phyloP scores from a whole-genome alignment of 345 rosid species.

The Raphanus raphanistrum region DNA sequence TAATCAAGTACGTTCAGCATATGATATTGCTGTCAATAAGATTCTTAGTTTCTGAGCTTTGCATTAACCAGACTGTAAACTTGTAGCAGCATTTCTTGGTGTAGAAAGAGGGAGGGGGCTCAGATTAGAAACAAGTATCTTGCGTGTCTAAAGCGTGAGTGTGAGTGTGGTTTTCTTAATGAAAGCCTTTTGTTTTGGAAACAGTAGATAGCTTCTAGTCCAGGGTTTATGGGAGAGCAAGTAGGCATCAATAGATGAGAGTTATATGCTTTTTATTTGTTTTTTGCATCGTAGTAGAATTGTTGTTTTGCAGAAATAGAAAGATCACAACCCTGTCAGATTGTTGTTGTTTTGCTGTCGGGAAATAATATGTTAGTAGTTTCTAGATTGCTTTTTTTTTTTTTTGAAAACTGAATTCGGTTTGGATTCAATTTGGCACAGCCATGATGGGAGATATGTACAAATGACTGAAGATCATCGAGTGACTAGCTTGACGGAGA shows the following conservation, averaged over 20 bases:
- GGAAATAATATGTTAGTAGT: background rate
- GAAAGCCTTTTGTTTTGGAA: slow-evolving; percentile 21
- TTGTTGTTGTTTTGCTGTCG: background rate
- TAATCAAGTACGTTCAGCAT: slow-evolving; percentile 61
- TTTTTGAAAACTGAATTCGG: background rate
- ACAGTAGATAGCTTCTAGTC: slow-evolving; percentile 1
- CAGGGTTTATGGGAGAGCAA: slow-evolving; percentile 15
- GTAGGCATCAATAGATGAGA: slow-evolving; percentile 15
- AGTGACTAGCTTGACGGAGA: slow-evolving; percentile 68
- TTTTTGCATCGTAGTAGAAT: background rate
- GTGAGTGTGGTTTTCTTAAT: slow-evolving; percentile 27
- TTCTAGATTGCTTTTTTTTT: background rate
- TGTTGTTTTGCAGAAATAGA: background rate
- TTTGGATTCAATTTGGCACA: slow-evolving; percentile 43
- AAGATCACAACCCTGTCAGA: background rate
- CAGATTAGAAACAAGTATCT: slow-evolving; percentile 35
- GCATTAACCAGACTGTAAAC: slow-evolving; percentile 16
- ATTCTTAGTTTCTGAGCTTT: slow-evolving; percentile 22
- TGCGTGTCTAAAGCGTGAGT: slow-evolving; percentile 34
- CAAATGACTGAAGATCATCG: slow-evolving; percentile 94
- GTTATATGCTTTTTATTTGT: background rate
- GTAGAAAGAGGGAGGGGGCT: slow-evolving; percentile 35
- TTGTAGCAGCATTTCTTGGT: slow-evolving; percentile 34
- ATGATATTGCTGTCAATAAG: slow-evolving; percentile 21
- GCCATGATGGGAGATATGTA: slow-evolving; percentile 70